Evolutionary conservation across 129 eudicot genomes (phyloP), one percentile per base, ranked within the genome.

Genomic region (Centaurea solstitialis): DNA sequence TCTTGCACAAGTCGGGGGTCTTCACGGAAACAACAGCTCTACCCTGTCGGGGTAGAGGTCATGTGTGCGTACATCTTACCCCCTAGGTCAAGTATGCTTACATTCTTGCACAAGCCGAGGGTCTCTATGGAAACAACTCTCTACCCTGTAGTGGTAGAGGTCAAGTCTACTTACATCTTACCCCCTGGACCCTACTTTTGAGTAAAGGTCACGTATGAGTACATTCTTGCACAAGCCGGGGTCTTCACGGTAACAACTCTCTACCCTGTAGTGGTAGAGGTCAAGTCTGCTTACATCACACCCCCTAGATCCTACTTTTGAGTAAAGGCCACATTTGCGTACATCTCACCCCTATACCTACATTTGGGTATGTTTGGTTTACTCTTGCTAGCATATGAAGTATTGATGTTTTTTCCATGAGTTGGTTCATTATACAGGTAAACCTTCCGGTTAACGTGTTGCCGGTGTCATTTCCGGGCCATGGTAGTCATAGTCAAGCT

Each of bases 391-490:
- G 64, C 38, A 64, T 68, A 83, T 57, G 64, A 37, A 10, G 43
- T 9, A 41, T 39, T 75, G 24, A 20, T 7, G 41, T 7, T 18
- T 47, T 73, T 37, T 39, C 41, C 0, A 6, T 75, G 43, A 0
- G 71, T 72, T 9, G 28, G 61, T 73, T 77, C 62, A 73, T 73
- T 79, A 67, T 68, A 77, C 85, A 93, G 98, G 96, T 88, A 35
- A 88, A 86, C 88, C 90, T 89, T 78, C 97, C 98, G 8, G 89
- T 91, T 76, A 93, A 93, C 76, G 88, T 85, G 28, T 77, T 91
- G 79, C 94, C 98, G 8, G 77, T 89, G 61, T 85, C 97, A 6
- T 88, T 89, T 40, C 90, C 90, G 3, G 98, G 98, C 17, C 94
- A 88, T 72, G 83, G 72, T 35, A 66, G 82, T 62, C 90, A 85